Percentiles rank a stretch among this genome's conserved stretches.
These are phyloP conservation scores for Ophiostoma sp. DNA, from an alignment of 2,329 filamentous ascomycete species.

Conservation along the genomic window DNA sequence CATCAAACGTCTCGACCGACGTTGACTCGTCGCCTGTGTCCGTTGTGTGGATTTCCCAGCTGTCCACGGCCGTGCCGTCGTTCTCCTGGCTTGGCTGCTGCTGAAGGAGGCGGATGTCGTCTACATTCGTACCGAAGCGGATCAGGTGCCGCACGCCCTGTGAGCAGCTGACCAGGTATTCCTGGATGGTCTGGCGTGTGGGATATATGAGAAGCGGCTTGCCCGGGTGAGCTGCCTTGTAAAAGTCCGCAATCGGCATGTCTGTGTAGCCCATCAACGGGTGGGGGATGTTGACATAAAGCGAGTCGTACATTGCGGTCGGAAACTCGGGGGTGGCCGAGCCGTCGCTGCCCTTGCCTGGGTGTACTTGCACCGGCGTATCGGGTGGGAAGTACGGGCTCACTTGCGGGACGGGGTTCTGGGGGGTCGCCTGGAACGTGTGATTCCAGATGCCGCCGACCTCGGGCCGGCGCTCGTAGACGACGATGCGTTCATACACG, in stretches of 20 bases:
- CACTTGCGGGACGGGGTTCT: constrained; percentile 61
- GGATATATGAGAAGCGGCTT: constrained; percentile 61
- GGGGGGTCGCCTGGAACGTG: constrained; percentile 45
- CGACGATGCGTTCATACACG: constrained; percentile 60
- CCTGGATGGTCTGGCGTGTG: constrained; percentile 60
- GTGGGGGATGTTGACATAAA: constrained; percentile 84
- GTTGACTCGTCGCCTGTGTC: constrained; percentile 29
- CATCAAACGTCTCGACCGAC: constrained; percentile 55
- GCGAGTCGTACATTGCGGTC: constrained; percentile 74
- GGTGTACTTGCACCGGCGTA: constrained; percentile 49
- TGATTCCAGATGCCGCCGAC: constrained; percentile 88
- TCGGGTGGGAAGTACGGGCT: constrained; percentile 58
- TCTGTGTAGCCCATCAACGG: constrained; percentile 76
- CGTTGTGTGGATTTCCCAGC: constrained; percentile 57
- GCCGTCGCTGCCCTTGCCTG: constrained; percentile 21
- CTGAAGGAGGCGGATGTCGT: constrained; percentile 46
- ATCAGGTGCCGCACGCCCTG: constrained; percentile 62
- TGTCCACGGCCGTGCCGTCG: constrained; percentile 30
- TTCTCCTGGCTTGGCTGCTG: constrained; percentile 28
- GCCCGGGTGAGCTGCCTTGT: constrained; percentile 38
- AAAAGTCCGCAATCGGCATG: constrained; percentile 49
- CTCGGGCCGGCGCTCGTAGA: constrained; percentile 75
- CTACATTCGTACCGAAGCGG: constrained; percentile 63
- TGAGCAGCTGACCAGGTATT: constrained; percentile 70
- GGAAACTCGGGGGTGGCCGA: constrained; percentile 55